Conservation (phyloP, 1,284 basidiomycete genomes). For the Melampsora americana region DNA sequence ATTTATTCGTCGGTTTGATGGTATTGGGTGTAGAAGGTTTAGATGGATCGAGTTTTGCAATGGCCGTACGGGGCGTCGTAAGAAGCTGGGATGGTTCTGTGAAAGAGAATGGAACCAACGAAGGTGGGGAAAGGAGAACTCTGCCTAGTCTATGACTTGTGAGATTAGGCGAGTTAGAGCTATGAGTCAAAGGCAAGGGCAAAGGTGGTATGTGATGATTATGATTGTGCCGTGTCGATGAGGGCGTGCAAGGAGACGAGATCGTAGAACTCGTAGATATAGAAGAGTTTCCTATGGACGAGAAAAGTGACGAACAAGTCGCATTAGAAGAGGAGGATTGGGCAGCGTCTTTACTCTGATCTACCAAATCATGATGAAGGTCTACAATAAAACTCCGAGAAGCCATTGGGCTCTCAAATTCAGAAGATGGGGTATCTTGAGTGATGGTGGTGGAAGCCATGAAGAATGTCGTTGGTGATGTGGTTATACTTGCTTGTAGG, state of each 20-base stretch:
- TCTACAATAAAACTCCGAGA: not conserved
- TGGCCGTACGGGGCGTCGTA: not conserved
- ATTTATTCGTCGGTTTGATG: slow-evolving; percentile 14
- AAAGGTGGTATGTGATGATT: slow-evolving; percentile 26
- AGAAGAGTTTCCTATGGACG: slow-evolving; percentile 31
- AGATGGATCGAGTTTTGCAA: not conserved
- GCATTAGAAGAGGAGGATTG: slow-evolving; percentile 26
- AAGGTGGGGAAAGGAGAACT: not conserved
- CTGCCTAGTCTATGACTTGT: not conserved
- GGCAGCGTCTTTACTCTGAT: slow-evolving; percentile 5
- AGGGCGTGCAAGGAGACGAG: slow-evolving; percentile 34
- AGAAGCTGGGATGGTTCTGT: not conserved
- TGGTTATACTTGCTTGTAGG: not conserved
- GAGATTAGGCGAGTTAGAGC: not conserved
- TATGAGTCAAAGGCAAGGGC: slow-evolving; percentile 14
- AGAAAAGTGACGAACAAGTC: slow-evolving; percentile 19
- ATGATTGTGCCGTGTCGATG: slow-evolving; percentile 17
- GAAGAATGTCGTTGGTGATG: not conserved
- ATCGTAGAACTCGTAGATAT: slow-evolving; percentile 27
- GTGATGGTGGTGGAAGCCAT: not conserved
- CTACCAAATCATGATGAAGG: slow-evolving; percentile 8
- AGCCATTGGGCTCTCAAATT: not conserved
- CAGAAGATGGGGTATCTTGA: not conserved
- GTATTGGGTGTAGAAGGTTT: not conserved
- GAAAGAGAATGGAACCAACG: not conserved